Percentiles rank a stretch among this genome's conserved stretches.
These are phyloP conservation scores for Didymella lethalis DNA, from an alignment of 2,329 filamentous ascomycete genomes.

Conservation along the genomic window DNA sequence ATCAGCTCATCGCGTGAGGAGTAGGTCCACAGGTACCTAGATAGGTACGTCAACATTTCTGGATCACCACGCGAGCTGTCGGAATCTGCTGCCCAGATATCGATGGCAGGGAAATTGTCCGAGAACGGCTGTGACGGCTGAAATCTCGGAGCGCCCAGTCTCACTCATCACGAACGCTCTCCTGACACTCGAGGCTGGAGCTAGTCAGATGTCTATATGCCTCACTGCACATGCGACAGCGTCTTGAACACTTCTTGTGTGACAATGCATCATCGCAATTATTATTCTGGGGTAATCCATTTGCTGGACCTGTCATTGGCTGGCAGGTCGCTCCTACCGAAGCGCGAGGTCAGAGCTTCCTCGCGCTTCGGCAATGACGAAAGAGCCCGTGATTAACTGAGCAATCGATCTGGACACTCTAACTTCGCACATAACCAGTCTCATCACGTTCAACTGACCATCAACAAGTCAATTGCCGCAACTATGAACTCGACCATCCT, in stretches of 20 bases:
- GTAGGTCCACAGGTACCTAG: constrained; percentile 10
- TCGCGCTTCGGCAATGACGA: constrained; percentile 36
- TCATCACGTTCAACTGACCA: constrained; percentile 33
- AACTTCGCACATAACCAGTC: not conserved
- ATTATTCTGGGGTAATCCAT: constrained; percentile 11
- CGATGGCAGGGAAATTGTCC: constrained; percentile 7
- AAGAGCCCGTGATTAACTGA: constrained; percentile 27
- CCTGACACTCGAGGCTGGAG: not conserved
- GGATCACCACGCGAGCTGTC: constrained; percentile 25
- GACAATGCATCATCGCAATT: constrained; percentile 14
- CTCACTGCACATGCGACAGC: not conserved
- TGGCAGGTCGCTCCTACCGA: constrained; percentile 10
- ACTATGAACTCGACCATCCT: constrained; percentile 80
- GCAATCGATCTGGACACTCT: constrained; percentile 5
- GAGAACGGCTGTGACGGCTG: constrained; percentile 25
- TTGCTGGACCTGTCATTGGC: constrained; percentile 28
- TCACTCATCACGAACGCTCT: constrained; percentile 4
- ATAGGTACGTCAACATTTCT: constrained; percentile 7
- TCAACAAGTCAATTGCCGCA: constrained; percentile 28
- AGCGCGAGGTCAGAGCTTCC: constrained; percentile 15
- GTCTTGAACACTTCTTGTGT: not conserved
- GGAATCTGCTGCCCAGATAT: constrained; percentile 28
- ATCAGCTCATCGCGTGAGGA: constrained; percentile 33
- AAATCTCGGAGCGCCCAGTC: constrained; percentile 19
- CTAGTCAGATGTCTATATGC: not conserved